Base-by-base conservation (phyloP, 139 green algal genomes). In the Chlorella sp. region DNA sequence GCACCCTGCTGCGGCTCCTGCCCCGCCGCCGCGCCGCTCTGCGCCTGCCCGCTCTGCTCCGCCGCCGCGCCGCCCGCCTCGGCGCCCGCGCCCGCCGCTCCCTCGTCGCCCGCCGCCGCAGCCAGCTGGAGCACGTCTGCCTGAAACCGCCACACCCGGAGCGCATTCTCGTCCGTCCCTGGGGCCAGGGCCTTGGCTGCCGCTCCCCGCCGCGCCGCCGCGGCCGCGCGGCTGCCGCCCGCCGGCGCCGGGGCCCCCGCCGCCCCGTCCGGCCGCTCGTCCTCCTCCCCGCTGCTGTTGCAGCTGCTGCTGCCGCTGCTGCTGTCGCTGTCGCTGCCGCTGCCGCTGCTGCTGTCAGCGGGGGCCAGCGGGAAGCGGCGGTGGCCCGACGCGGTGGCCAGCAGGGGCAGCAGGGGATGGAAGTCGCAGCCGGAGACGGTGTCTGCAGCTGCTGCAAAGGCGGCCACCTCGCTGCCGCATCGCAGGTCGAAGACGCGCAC, bases 391-490 rank as follows among this genome's bases (percentile, higher is more conserved):
- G 88, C 84, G 12, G 90, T 93, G 3, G 89, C 89, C 15, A 91
- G 74, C 8, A 97, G 67, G 12, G 81, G 79, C 31, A 96, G 73
- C 67, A 62, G 84, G 36, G 92, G 91, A 74, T 96, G 92, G 70
- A 97, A 94, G 8, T 76, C 14, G n/a, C 87, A 83, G 60, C 91
- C 92, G 74, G 94, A 97, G 40, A 98, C 77, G 17, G 87, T 93
- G 81, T 97, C 94, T 4, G 43, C 42, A 11, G 86, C 88, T 6
- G 86, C 85, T 0, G 14, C 25, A 61, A 89, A 85, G 27, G 59
- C 51, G 21, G 67, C 58, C 15, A 88, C 87, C 38, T 79, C 35
- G 21, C 74, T 51, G 14, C 93, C 93, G 33, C 76, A 83, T 8
- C 62, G 35, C 60, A 97, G 77, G 76, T 97, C 93, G 82, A 90